Evolutionary conservation across 345 rosid species (phyloP), one percentile per base, ranked within the genome.

Genomic region (Acer yangbiense): DNA sequence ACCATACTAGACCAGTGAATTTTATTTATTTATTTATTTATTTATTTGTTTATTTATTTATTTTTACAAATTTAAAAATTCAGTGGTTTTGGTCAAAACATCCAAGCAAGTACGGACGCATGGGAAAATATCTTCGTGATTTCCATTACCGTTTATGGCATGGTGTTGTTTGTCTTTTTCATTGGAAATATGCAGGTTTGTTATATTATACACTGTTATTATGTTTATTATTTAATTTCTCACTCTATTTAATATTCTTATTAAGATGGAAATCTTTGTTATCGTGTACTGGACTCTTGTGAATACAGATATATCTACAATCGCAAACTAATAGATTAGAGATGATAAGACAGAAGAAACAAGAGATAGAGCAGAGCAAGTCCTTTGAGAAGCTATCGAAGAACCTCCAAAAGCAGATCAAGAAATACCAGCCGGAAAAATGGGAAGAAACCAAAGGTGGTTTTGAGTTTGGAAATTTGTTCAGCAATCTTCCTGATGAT

Each of bases 171-270:
- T 55, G 1, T 29, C 23, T 16, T 32, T 55, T 62, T 67, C 23
- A 55, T 76, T 21, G 78, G 55, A 21, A 66, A 14, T 6, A 18
- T 55, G 64, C 72, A 55, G 78, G 78, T 76, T n/a, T 35, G 39
- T 35, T 4, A 35, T 4, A 35, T 35, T 32, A 32, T 32, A 3
- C 35, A 32, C 6, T 32, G 35, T 35, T 35, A 35, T 4, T 35
- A 35, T 35, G 39, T 35, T 35, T 35, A 35, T 35, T 35, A 3
- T 35, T 4, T 32, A 32, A 32, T 32, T 32, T 32, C 6, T 32
- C 35, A 32, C 2, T 3, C 35, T 32, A 32, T 32, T 4, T 35
- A 35, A 4, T 35, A 35, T 35, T 35, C 39, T 35, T 35, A 35
- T 35, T 35, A 35, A 35, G 39, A 4, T 35, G 39, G 39, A 35